phyloP scores from a whole-genome alignment of 768 basidiomycete genomes.

The Lactarius evosmus region DNA sequence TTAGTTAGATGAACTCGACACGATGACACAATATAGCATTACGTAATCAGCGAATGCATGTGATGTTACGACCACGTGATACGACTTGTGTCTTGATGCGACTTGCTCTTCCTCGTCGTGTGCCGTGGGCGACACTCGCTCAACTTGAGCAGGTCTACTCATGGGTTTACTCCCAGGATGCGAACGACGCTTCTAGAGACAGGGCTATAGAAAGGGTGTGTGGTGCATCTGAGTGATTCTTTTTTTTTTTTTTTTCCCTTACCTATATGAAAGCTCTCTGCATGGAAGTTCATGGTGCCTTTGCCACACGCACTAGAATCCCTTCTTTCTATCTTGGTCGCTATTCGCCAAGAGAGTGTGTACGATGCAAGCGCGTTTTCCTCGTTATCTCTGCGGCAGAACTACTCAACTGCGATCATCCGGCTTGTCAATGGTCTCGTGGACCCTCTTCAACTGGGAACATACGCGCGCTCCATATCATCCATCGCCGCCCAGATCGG shows the following conservation, averaged over 20 bases:
- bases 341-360: conserved; percentile 52
- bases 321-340: conserved; percentile 57
- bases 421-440: conserved; percentile 93
- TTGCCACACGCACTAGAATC: conserved; percentile 85
- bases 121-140: conserved; percentile 66
- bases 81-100: conserved; percentile 1
- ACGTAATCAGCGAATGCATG: background rate
- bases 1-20: background rate
- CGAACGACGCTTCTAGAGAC: conserved; percentile 51
- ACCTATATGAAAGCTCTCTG: conserved; percentile 53
- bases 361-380: conserved; percentile 32
- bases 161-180: conserved; percentile 70
- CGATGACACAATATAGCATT: background rate
- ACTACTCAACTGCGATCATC: conserved; percentile 77
- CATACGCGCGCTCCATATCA: conserved; percentile 87
- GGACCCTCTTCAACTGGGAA: conserved; percentile 86
- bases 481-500: conserved; percentile 84
- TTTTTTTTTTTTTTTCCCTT: background rate
- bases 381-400: conserved; percentile 61
- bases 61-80: background rate
- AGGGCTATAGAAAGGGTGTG: conserved; percentile 65
- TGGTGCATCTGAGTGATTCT: conserved; percentile 7
- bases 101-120: conserved; percentile 76
- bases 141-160: conserved; percentile 76
- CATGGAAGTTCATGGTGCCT: conserved; percentile 70